Evolutionary conservation across 148 eudicot genomes (phyloP).

Genomic region (Rheum nobile): DNA sequence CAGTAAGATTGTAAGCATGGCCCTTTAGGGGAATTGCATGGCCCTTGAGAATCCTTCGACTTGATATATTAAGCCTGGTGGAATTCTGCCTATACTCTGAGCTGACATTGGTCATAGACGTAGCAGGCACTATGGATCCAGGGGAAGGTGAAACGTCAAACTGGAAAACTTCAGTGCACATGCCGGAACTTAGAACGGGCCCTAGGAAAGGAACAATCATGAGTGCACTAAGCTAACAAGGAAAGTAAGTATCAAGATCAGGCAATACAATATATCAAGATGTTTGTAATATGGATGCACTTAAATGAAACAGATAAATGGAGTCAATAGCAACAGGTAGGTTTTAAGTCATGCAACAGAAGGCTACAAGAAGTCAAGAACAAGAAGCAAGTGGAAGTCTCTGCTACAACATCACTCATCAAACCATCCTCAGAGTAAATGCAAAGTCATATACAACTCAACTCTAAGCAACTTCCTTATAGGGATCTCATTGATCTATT

Average conservation of each 20-base stretch:
- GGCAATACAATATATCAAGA: background rate
- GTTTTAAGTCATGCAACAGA: background rate
- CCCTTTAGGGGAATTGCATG: constrained; percentile 43
- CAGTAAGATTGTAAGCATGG: constrained; percentile 36
- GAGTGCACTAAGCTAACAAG: background rate
- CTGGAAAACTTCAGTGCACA: constrained; percentile 97
- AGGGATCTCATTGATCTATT: background rate
- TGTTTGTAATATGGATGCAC: background rate
- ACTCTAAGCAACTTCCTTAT: background rate
- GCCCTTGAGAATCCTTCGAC: constrained; percentile 73
- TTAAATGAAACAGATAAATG: background rate
- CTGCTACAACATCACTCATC: too few relatives aligned
- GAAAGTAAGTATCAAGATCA: background rate
- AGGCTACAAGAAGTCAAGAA: background rate
- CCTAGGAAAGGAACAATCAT: constrained; percentile 28
- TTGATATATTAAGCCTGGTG: constrained; percentile 36
- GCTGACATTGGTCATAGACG: constrained; percentile 27
- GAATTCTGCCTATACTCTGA: constrained; percentile 35
- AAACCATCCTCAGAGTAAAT: too few relatives aligned
- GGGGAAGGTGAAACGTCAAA: constrained; percentile 68
- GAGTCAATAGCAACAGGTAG: background rate
- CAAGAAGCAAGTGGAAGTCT: background rate
- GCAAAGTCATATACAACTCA: too few relatives aligned
- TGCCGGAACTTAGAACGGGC: constrained; percentile 82
- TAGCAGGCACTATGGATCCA: constrained; percentile 71